Evolutionary conservation across 2,329 filamentous ascomycete genomes (phyloP), one percentile per base, ranked within the genome.

Genomic region (Colletotrichum kahawae): DNA sequence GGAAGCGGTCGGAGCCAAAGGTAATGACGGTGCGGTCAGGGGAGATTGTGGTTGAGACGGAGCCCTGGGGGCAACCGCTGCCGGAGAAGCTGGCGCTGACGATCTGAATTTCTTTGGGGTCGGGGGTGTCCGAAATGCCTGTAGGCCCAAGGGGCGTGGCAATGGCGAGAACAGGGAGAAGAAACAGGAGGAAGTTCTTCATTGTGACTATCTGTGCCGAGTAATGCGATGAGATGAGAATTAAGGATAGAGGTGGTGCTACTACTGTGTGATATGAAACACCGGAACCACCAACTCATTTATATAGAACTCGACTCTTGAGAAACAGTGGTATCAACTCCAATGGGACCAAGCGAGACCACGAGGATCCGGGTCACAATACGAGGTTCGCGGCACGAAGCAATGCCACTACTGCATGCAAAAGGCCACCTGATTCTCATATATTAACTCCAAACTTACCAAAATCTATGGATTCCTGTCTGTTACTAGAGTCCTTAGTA

Each of bases 1-100:
- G 86, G 82, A 87, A 88, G 64, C 78, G 76, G 77, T 87, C 86
- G 77, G 87, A 87, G 73, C 86, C 86, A 71, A 88, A 87, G 65
- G 86, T 88, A 79, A 88, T 83, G 78, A 87, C 86, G 36, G 84
- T 86, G 77, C 83, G 82, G 79, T 88, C 85, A 13, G 84, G 81
- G 12, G 85, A 85, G 77, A 87, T 83, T 76, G 81, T 83, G 43
- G 84, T 86, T 24, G 86, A 84, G 12, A 87, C 85, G 64, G 83
- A 82, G 33, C 84, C 83, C 79, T 86, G 85, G 12, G 85, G 85
- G 77, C 86, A 88, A 31, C 86, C 86, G 76, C 84, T 87, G 70
- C 86, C 86, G 36, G 85, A 87, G 75, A 85, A 85, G 29, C 79
- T 84, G 57, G 84, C 82, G 59, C 80, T 81, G 76, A 81, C 56